Base-by-base conservation (phyloP, 495 filamentous ascomycete species). In the Bacidia gigantensis region DNA sequence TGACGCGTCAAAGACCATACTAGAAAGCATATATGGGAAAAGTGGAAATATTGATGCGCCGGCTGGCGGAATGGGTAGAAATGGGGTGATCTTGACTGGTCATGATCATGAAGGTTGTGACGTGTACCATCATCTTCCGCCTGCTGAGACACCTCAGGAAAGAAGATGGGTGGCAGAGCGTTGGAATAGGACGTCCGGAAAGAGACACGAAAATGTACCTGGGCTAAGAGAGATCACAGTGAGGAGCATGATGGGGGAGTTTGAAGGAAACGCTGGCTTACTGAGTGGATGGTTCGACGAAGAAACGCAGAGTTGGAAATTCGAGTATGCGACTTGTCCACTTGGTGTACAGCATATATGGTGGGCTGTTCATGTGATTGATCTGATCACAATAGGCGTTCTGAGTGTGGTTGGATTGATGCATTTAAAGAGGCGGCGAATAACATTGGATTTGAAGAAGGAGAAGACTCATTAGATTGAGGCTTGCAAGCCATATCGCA, bases 241-340 rank as follows among this genome's bases (percentile, higher is more conserved):
- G 3, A 77, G 87, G n/a, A 94, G 87, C 58, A 96, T 98, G 92
- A 98, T 98, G 92, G 92, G 90, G 22, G 84, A 84, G 23, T 97
- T 80, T 60, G 81, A 79, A 18, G 92, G 92, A 3, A 89, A 94
- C 64, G 89, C 87, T 0, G 93, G 87, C 0, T 69, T 98, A 25
- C 63, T 98, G 40, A 89, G 82, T 39, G 71, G 83, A 1, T 98
- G 93, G 93, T 97, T 89, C 61, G 86, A 97, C 65, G 60, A 73
- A 38, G 67, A 72, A 3, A 59, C 58, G 0, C 69, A 51, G 68
- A 81, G 85, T 57, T 98, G 92, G 92, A 72, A 72, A 57, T 86
- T 86, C 48, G 86, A 86, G 52, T 89, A 88, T 60, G 71, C 67
- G 7, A 83, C 77, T 26, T 97, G 92, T 62, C 67, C 74, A 11